Evolutionary conservation across 2,329 filamentous ascomycete species (phyloP).

Genomic region (Pseudovirgaria hyperparasitica): DNA sequence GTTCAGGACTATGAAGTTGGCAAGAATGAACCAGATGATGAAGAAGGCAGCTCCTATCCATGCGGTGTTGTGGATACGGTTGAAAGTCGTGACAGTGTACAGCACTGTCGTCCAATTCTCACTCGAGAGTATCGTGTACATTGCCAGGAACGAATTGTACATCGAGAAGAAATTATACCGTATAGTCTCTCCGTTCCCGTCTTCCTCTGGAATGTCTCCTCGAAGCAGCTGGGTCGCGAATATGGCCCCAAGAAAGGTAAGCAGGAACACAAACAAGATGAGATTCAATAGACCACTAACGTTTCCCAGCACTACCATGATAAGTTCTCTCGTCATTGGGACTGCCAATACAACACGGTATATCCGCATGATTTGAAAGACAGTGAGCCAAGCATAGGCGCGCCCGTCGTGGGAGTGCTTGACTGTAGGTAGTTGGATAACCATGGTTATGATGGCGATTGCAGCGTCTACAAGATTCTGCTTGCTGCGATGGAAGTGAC

Average conservation of each 20-base stretch:
- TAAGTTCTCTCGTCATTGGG: slow-evolving; percentile 74
- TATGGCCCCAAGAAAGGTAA: slow-evolving; percentile 87
- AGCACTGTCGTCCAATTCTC: slow-evolving; percentile 90
- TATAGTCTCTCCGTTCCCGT: slow-evolving; percentile 49
- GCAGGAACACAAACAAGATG: slow-evolving; percentile 90
- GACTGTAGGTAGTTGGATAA: slow-evolving; percentile 79
- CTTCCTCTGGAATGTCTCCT: slow-evolving; percentile 60
- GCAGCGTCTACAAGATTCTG: slow-evolving; percentile 70
- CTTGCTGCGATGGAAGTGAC: slow-evolving; percentile 59
- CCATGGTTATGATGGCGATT: slow-evolving; percentile 66
- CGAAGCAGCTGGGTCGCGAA: slow-evolving; percentile 89
- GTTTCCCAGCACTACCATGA: slow-evolving; percentile 78
- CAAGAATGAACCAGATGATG: slow-evolving; percentile 88
- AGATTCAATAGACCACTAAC: slow-evolving; percentile 84
- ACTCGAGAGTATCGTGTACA: slow-evolving; percentile 94
- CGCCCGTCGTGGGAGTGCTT: slow-evolving; percentile 47
- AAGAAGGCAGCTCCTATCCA: slow-evolving; percentile 91
- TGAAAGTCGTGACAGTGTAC: slow-evolving; percentile 65
- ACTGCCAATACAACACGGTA: slow-evolving; percentile 89
- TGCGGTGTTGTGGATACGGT: slow-evolving; percentile 53
- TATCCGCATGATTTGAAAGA: slow-evolving; percentile 85
- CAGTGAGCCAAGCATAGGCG: slow-evolving; percentile 73
- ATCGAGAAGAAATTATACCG: slow-evolving; percentile 75
- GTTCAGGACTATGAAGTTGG: slow-evolving; percentile 92
- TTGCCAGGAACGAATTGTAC: slow-evolving; percentile 90